Conservation (phyloP, 345 rosid genomes). For the Cardamine chenopodiifolia region DNA sequence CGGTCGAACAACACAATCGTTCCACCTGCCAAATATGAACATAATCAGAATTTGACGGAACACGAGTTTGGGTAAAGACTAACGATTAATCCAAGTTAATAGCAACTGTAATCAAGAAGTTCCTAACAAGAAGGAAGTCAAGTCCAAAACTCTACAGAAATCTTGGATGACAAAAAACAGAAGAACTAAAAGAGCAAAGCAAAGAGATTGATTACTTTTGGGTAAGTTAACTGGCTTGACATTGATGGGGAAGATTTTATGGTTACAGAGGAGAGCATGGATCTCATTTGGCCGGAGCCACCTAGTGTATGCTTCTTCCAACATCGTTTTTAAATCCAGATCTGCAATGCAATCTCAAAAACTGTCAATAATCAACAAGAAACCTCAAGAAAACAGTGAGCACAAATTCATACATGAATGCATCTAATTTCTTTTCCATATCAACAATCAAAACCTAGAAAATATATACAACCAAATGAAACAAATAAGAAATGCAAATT, state of each 20-base stretch:
- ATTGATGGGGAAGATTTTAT: constrained; percentile 62
- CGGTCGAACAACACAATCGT: constrained; percentile 84
- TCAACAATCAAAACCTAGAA: background rate
- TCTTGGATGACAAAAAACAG: background rate
- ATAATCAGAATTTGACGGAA: constrained; percentile 14
- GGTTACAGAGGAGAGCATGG: constrained; percentile 81
- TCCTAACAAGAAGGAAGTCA: background rate
- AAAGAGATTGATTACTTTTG: constrained; percentile 50
- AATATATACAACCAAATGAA: background rate
- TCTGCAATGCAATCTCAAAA: constrained; percentile 51
- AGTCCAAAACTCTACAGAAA: background rate
- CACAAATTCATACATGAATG: background rate
- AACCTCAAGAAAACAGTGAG: background rate
- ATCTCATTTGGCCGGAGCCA: constrained; percentile 99
- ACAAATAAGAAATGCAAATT: background rate
- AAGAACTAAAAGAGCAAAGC: background rate
- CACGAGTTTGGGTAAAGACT: background rate
- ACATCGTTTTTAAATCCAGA: constrained; percentile 62
- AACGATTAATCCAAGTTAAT: background rate
- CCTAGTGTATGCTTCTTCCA: constrained; percentile 76
- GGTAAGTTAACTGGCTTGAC: constrained; percentile 92
- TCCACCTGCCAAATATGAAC: constrained; percentile 62
- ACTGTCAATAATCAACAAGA: constrained; percentile 2
- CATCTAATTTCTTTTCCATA: background rate
- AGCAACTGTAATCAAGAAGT: background rate